These are phyloP conservation scores for Fusarium annulatum DNA, from an alignment of 2,329 filamentous ascomycete genomes.

Conservation along the genomic window DNA sequence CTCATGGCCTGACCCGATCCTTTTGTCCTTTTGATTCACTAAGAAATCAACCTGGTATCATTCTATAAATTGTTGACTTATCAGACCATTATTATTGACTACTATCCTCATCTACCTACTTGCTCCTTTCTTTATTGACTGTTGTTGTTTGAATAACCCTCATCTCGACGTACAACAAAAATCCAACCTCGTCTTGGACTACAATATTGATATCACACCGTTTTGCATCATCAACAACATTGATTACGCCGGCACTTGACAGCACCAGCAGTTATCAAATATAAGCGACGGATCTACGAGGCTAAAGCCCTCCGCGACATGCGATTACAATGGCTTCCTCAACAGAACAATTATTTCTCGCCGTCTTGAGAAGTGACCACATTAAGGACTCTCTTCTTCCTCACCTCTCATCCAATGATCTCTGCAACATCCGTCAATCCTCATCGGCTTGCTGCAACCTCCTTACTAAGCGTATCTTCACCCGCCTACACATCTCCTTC, in stretches of 20 bases:
- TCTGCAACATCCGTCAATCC: constrained; percentile 71
- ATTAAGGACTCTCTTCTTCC: constrained; percentile 64
- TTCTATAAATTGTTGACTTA: constrained; percentile 8
- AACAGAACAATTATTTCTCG: constrained; percentile 61
- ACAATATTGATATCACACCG: constrained; percentile 23
- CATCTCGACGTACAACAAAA: constrained; percentile 8
- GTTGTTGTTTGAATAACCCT: constrained; percentile 5
- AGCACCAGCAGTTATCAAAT: constrained; percentile 6
- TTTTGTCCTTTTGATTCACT: constrained; percentile 24
- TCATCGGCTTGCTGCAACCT: constrained; percentile 77
- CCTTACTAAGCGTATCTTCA: constrained; percentile 76
- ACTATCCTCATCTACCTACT: not conserved
- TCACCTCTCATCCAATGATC: constrained; percentile 61
- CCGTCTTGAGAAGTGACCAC: constrained; percentile 64
- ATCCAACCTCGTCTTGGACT: not conserved
- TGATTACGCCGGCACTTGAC: not conserved
- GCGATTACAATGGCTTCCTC: constrained; percentile 63
- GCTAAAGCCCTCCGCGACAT: constrained; percentile 53
- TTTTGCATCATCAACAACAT: constrained; percentile 24
- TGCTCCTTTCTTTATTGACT: constrained; percentile 21
- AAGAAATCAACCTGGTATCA: constrained; percentile 5
- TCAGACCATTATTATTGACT: not conserved
- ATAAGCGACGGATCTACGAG: constrained; percentile 3
- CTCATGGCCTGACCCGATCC: constrained; percentile 22
- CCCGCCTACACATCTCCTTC: constrained; percentile 76